Evolutionary conservation across 768 basidiomycete species (phyloP), one percentile per base, ranked within the genome.

Genomic region (Termitomyces bulborhizus): DNA sequence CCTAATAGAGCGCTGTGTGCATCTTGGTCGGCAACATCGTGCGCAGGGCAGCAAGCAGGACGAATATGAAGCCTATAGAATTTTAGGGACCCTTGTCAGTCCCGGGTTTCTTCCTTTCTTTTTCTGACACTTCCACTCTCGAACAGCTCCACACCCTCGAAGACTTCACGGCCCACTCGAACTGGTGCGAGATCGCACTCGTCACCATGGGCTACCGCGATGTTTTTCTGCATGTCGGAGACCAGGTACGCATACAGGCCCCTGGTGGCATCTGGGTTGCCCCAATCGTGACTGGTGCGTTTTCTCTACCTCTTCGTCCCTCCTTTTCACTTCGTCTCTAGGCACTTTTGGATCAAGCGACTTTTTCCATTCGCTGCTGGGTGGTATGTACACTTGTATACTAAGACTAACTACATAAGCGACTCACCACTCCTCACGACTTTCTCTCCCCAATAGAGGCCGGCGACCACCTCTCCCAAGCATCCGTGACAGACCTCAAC

Each of bases 221-320:
- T 42, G 85, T 96, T 3, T 98, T 97, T 71, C 68, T 82, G 29
- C 94, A 98, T 62, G 90, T 96, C 32, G 95, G 95, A 4, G 86
- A 90, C 53, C 79, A 82, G 46, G 86, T 86, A 9, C 78, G 84
- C 37, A 74, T 96, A 32, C 83, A 84, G 51, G 83, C 88, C 12
- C 90, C 85, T 0, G 80, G 84, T 54, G 90, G 93, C 0, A 79
- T 81, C 60, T 74, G 75, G 70, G 91, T 93, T 36, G 84, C 89
- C 0, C 90, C 91, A 2, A 75, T 95, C 46, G 86, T 93, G 11
- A 94, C 93, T 4, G 91, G 86, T 76, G 63, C 3, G 57, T 57
- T 32, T 32, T 3, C 1, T 50, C 46, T n/a, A 1, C 34, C 18
- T 34, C 2, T 31, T 3, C 4, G 41, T 24, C 6, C 7, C 11